Evolutionary conservation across 2,329 filamentous ascomycete genomes (phyloP).

Genomic region (Huntiella savannae): DNA sequence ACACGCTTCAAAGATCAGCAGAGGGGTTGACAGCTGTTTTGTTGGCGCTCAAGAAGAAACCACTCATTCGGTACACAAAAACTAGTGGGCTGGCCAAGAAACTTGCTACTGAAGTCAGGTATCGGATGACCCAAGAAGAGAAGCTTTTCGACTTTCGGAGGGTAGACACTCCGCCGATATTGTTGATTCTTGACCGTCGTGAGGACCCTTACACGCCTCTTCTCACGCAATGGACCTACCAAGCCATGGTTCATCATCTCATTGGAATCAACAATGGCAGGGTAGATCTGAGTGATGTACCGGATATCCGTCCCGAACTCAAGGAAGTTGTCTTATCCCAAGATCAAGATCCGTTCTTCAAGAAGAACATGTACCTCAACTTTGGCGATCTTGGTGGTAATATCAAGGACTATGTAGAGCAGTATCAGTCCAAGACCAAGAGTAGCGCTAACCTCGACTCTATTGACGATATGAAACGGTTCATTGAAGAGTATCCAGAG

Average conservation of each 20-base stretch:
- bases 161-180: slow-evolving; percentile 81
- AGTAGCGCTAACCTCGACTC: slow-evolving; percentile 92
- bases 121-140: slow-evolving; percentile 86
- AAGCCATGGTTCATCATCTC: slow-evolving; percentile 98
- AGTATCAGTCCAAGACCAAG: slow-evolving; percentile 96
- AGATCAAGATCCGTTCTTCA: slow-evolving; percentile 97
- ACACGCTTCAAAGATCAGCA: slow-evolving; percentile 67
- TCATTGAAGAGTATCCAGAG: slow-evolving; percentile 96
- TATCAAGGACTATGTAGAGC: slow-evolving; percentile 95
- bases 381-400: slow-evolving; percentile 91
- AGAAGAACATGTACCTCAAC: slow-evolving; percentile 96
- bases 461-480: slow-evolving; percentile 96
- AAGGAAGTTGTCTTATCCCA: slow-evolving; percentile 90
- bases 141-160: slow-evolving; percentile 92
- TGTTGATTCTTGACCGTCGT: slow-evolving; percentile 75
- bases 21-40: slow-evolving; percentile 75
- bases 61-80: slow-evolving; percentile 80
- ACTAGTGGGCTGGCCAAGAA: slow-evolving; percentile 84
- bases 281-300: slow-evolving; percentile 69
- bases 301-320: slow-evolving; percentile 68
- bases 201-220: slow-evolving; percentile 91
- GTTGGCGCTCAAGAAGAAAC: slow-evolving; percentile 87
- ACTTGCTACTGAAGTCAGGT: slow-evolving; percentile 76
- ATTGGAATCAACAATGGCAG: slow-evolving; percentile 89
- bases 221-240: slow-evolving; percentile 95